Conservation (phyloP, 768 basidiomycete genomes). For the Kwoniella dendrophila region DNA sequence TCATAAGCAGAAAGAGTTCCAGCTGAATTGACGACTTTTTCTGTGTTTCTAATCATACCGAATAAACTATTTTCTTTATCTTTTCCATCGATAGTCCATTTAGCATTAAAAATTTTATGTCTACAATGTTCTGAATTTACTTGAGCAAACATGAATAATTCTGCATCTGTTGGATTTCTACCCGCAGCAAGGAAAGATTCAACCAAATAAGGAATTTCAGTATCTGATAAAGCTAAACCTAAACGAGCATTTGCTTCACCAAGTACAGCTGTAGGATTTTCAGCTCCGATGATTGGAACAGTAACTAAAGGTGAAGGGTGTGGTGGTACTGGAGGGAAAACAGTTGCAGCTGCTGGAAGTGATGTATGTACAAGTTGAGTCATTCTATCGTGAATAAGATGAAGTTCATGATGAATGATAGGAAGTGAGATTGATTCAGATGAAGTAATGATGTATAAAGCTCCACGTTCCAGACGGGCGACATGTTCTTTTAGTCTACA, state of each 20-base stretch:
- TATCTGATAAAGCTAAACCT: constrained; percentile 83
- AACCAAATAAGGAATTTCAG: constrained; percentile 91
- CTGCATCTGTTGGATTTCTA: constrained; percentile 92
- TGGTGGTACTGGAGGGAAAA: constrained; percentile 61
- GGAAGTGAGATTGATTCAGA: constrained; percentile 58
- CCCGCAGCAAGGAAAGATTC: constrained; percentile 80
- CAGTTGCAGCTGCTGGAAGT: constrained; percentile 63
- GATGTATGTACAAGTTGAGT: constrained; percentile 73
- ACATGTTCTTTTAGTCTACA: constrained; percentile 76
- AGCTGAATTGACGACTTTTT: constrained; percentile 65
- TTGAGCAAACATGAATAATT: constrained; percentile 99
- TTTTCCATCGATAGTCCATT: constrained; percentile 83
- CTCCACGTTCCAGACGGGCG: constrained; percentile 84
- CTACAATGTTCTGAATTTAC: constrained; percentile 99
- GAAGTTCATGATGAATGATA: constrained; percentile 64
- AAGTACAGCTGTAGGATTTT: constrained; percentile 67
- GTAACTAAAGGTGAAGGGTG: constrained; percentile 69
- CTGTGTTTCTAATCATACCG: constrained; percentile 96
- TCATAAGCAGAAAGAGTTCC: constrained; percentile 96
- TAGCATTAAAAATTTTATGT: constrained; percentile 98
- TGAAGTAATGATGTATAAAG: constrained; percentile 65
- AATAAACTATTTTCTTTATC: constrained; percentile 75
- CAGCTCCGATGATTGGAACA: constrained; percentile 64
- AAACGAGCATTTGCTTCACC: constrained; percentile 75
- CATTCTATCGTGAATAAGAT: constrained; percentile 92